Conservation (phyloP, 2,329 filamentous ascomycete genomes). For the Cercospora zeina region DNA sequence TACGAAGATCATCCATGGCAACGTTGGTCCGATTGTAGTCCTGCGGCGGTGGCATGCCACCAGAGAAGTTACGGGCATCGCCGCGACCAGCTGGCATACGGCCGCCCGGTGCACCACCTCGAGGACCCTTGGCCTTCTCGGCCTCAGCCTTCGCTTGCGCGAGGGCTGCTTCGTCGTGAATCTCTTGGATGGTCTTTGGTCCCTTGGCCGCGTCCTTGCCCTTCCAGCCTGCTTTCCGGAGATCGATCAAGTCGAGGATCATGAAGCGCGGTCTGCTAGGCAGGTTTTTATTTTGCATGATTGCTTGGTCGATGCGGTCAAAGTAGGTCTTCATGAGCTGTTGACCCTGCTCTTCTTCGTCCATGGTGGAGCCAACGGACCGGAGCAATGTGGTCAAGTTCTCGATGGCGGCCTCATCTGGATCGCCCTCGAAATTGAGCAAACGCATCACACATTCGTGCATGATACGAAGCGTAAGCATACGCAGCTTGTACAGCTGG, state of each 20-base stretch:
- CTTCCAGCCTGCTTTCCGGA: constrained; percentile 74
- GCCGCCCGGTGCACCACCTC: constrained; percentile 65
- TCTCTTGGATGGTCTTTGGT: constrained; percentile 92
- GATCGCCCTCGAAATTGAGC: constrained; percentile 88
- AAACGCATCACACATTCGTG: constrained; percentile 98
- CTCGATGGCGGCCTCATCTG: constrained; percentile 95
- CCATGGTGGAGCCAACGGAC: constrained; percentile 87
- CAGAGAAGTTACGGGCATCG: constrained; percentile 81
- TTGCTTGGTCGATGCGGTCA: constrained; percentile 77
- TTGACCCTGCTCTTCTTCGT: constrained; percentile 73
- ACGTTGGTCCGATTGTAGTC: constrained; percentile 77
- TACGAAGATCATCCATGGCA: constrained; percentile 85
- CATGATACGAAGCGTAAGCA: constrained; percentile 99
- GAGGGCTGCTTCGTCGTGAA: constrained; percentile 77
- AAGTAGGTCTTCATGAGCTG: constrained; percentile 94
- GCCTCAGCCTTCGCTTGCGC: constrained; percentile 74
- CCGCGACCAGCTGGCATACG: constrained; percentile 76
- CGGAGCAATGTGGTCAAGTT: constrained; percentile 89
- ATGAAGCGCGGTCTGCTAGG: constrained; percentile 91
- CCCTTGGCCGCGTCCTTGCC: constrained; percentile 96
- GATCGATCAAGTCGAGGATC: constrained; percentile 90
- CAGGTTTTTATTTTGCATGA: constrained; percentile 71
- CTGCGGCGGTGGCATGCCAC: constrained; percentile 63
- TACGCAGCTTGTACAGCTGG: constrained; percentile 96
- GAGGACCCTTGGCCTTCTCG: constrained; percentile 58